Conservation (phyloP, 2,329 filamentous ascomycete species). For the Colletotrichum cuscutae region DNA sequence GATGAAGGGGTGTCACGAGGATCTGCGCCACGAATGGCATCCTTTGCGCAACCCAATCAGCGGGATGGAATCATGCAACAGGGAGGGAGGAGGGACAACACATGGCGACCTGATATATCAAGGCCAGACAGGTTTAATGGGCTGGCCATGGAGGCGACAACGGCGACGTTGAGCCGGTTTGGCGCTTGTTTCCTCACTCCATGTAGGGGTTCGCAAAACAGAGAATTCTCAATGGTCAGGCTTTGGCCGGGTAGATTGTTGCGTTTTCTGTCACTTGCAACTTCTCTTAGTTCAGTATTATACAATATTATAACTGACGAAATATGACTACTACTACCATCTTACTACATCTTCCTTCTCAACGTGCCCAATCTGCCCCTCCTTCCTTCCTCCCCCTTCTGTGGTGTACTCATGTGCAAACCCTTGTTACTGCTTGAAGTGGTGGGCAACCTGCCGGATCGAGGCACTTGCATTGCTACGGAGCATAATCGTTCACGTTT, state of each 20-base stretch:
- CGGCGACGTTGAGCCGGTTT: constrained; percentile 9
- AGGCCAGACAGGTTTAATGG: neutral
- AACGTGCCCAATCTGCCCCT: neutral
- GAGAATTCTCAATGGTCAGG: constrained; percentile 6
- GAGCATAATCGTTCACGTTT: neutral
- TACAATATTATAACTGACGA: constrained; percentile 10
- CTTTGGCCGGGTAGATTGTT: constrained; percentile 3
- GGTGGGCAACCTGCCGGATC: neutral
- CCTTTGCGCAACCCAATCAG: neutral
- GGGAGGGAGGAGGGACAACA: neutral
- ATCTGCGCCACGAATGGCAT: neutral
- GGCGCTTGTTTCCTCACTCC: constrained; percentile 9
- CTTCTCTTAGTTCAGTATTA: neutral
- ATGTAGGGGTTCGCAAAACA: constrained; percentile 14
- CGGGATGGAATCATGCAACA: neutral
- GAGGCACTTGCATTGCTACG: constrained; percentile 2
- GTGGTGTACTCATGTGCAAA: neutral
- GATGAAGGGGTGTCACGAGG: neutral
- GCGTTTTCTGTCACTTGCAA: constrained; percentile 14
- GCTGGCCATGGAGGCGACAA: neutral
- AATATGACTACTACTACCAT: neutral
- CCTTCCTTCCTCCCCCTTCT: neutral
- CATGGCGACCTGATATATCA: neutral
- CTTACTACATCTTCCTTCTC: neutral
- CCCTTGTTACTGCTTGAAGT: neutral